These are phyloP conservation scores for Selaginella moellendorffii DNA, from an alignment of 75 land plant genomes.

Conservation along the genomic window DNA sequence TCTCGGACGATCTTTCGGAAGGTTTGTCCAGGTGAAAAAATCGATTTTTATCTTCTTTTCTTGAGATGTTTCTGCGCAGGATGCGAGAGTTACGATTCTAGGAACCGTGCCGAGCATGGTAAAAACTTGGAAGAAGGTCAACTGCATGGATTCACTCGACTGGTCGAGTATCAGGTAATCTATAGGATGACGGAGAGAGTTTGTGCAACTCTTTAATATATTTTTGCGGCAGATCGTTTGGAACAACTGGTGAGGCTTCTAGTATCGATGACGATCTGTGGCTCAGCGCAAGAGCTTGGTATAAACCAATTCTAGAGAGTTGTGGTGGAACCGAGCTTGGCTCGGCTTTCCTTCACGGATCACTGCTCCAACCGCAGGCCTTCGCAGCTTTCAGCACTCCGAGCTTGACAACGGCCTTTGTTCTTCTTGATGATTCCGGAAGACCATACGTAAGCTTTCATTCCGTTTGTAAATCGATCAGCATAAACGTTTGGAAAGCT, in stretches of 20 bases:
- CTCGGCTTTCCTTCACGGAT: constrained; percentile 78
- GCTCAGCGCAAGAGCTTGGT: constrained; percentile 79
- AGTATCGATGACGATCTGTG: constrained; percentile 85
- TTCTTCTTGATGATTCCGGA: constrained; percentile 63
- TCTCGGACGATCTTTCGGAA: constrained; percentile 57
- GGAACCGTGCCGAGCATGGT: constrained; percentile 92
- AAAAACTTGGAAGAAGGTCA: constrained; percentile 66
- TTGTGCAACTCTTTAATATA: no score
- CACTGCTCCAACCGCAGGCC: constrained; percentile 73
- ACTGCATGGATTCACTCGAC: constrained; percentile 40
- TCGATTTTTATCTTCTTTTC: no score
- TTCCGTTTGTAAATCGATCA: no score
- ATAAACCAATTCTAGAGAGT: constrained; percentile 88
- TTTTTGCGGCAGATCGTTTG: constrained; percentile 71
- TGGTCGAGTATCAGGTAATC: constrained; percentile 79
- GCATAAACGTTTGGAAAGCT: no score
- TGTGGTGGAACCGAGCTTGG: constrained; percentile 99
- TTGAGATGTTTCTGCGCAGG: constrained; percentile 46
- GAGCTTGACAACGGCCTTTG: constrained; percentile 69
- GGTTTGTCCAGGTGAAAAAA: no score
- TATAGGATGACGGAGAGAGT: neutral
- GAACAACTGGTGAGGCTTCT: constrained; percentile 92
- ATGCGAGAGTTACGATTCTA: constrained; percentile 90
- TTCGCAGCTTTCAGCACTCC: constrained; percentile 84
- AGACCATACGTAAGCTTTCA: constrained; percentile 60